These are phyloP conservation scores for Lasiosphaeris hirsuta DNA, from an alignment of 495 filamentous ascomycete genomes.

Conservation along the genomic window DNA sequence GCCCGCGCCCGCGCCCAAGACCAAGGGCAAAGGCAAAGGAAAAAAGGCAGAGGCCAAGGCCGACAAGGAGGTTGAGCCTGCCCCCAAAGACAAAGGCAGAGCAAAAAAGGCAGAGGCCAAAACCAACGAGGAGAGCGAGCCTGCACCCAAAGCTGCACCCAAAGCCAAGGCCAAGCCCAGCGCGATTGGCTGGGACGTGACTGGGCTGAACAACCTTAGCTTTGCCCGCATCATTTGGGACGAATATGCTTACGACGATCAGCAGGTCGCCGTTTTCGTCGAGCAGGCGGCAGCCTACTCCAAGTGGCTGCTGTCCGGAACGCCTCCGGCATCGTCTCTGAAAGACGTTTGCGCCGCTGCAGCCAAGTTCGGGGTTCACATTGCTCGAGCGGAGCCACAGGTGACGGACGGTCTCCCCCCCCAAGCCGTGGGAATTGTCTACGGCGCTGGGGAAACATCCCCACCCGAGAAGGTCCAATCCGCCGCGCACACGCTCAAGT, in stretches of 20 bases:
- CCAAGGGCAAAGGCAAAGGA: too few species aligned
- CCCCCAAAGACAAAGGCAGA: too few species aligned
- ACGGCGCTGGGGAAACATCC: too few species aligned
- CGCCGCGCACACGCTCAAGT: conserved; percentile 24
- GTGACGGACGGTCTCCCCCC: conserved; percentile 34
- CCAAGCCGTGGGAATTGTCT: too few species aligned
- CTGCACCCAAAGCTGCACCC: neutral
- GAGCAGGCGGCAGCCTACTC: conserved; percentile 43
- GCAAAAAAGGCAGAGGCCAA: too few species aligned
- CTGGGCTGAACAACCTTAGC: conserved; percentile 53
- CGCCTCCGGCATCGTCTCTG: conserved; percentile 56
- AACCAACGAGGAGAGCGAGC: neutral
- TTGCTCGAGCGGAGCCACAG: conserved; percentile 34
- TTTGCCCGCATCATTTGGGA: conserved; percentile 66
- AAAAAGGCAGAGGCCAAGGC: too few species aligned
- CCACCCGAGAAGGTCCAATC: too few species aligned
- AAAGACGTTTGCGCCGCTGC: conserved; percentile 58
- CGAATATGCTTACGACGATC: conserved; percentile 60
- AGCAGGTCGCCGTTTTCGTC: conserved; percentile 31
- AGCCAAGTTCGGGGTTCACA: conserved; percentile 49
- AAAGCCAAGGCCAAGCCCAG: neutral
- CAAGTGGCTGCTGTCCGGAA: conserved; percentile 68
- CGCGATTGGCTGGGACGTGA: conserved; percentile 13
- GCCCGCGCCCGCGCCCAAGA: too few species aligned
- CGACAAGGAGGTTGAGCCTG: too few species aligned